Base-by-base conservation (phyloP, 768 basidiomycete species). In the Podaxis sp. region DNA sequence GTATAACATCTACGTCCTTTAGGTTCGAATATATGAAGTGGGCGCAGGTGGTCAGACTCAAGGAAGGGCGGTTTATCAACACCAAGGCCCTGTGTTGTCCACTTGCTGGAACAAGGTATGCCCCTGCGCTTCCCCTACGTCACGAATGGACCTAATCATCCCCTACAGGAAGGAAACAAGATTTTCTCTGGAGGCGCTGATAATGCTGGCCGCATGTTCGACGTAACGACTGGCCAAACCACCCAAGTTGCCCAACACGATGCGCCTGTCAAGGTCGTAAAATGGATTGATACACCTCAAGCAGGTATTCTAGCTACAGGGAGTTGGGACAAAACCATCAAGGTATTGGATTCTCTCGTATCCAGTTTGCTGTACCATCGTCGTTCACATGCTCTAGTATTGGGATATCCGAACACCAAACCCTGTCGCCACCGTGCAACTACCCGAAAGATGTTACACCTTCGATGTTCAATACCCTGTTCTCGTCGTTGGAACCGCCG, bases 261-360 rank as follows among this genome's bases (percentile, higher is more conserved):
- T 72, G 92, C 88, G 51, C 92, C 92, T 11, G 86, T 96, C 69
- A 92, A 88, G 73, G 87, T 85, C 62, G 88, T 94, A 41, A 82
- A 86, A 58, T 95, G 90, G 86, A 80, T 94, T 57, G 90, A 95
- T 64, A 83, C 88, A 4, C 87, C 86, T 22, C 84, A 83, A 64
- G 83, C 84, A 38, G 85, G 91, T 13, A 86, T 96, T 65, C 79
- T 96, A 19, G 93, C 89, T 12, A 98, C 96, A 1, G 97, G 95
- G 9, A 94, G 94, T 57, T 99, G 97, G 97, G 96, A 99, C 74
- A 96, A 96, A 77, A 96, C 93, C 1, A 76, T 98, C 71, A 96
- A 95, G 82, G 96, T 95, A 66, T 59, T 76, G 70, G 2, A 64
- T 46, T 56, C 24, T 58, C 41, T 50, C 25, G 33, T 22, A 63